Percentiles rank a stretch among this genome's conserved stretches.
Evolutionary conservation across 2,329 filamentous ascomycete species (phyloP).

Genomic region (Colletotrichum simmondsii): DNA sequence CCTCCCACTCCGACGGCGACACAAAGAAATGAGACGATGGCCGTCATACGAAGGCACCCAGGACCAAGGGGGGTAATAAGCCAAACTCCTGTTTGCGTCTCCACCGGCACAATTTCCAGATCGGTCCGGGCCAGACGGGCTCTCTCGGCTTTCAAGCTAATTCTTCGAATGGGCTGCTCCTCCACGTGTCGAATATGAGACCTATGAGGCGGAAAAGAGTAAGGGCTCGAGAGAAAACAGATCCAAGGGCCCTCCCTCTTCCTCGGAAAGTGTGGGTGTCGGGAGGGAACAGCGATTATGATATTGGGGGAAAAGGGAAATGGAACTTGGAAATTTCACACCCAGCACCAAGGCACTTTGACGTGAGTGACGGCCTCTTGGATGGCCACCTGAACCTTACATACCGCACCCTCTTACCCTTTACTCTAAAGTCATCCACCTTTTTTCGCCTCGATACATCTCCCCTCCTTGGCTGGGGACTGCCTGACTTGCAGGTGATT

Average conservation of each 20-base stretch:
- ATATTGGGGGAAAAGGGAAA: conserved; percentile 16
- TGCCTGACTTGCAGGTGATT: conserved; percentile 36
- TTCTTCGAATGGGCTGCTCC: conserved; percentile 12
- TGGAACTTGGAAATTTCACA: background rate
- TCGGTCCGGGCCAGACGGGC: conserved; percentile 22
- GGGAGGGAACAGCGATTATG: conserved; percentile 22
- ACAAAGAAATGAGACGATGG: conserved; percentile 18
- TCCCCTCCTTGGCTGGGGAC: conserved; percentile 29
- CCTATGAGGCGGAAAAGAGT: conserved; percentile 3
- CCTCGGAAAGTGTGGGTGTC: background rate
- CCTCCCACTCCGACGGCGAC: conserved; percentile 1
- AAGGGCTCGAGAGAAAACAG: background rate
- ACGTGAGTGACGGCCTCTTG: conserved; percentile 21
- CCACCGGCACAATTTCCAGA: conserved; percentile 21
- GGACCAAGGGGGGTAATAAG: conserved; percentile 6
- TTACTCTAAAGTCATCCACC: conserved; percentile 32
- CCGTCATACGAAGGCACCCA: conserved; percentile 24
- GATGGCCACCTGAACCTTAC: conserved; percentile 36
- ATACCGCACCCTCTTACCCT: conserved; percentile 26
- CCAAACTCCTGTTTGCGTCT: conserved; percentile 30
- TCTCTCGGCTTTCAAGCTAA: conserved; percentile 2
- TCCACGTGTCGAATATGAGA: conserved; percentile 33
- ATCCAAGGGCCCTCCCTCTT: background rate
- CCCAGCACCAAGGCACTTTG: conserved; percentile 18
- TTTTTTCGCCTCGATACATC: conserved; percentile 7